These are phyloP conservation scores for Lepidium didymum DNA, from an alignment of 345 rosid genomes.

Conservation along the genomic window DNA sequence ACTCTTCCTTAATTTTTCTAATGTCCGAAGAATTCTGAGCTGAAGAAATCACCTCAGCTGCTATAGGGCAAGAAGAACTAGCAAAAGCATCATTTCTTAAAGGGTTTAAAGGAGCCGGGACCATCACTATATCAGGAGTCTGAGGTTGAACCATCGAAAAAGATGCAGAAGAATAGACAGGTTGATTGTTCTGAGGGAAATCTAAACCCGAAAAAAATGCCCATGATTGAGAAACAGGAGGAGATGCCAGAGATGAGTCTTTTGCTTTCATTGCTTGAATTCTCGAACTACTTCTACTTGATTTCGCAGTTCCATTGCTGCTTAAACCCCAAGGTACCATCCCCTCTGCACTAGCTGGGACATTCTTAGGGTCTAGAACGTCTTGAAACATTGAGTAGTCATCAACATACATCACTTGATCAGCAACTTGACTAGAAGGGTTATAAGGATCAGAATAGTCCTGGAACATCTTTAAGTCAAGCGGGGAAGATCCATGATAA, in stretches of 20 bases:
- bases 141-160: not conserved
- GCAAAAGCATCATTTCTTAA: conserved; percentile 2
- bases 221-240: conserved; percentile 4
- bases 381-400: conserved; percentile 44
- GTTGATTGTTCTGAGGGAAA: not conserved
- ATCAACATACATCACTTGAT: conserved; percentile 37
- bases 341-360: conserved; percentile 65
- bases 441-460: not conserved
- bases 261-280: not conserved
- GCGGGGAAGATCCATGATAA: not conserved
- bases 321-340: conserved; percentile 43
- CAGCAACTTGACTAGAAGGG: not conserved
- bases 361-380: conserved; percentile 44
- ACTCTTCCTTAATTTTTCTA: conserved; percentile 29
- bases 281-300: conserved; percentile 8
- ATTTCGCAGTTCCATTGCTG: conserved; percentile 12
- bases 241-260: not conserved
- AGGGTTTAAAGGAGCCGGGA: not conserved
- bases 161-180: not conserved
- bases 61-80: conserved; percentile 2
- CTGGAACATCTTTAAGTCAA: not conserved
- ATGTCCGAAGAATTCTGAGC: conserved; percentile 10
- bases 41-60: conserved; percentile 2
- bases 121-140: conserved; percentile 16
- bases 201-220: not conserved